These are phyloP conservation scores for Alternaria sp. DNA, from an alignment of 2,329 filamentous ascomycete genomes.

Conservation along the genomic window DNA sequence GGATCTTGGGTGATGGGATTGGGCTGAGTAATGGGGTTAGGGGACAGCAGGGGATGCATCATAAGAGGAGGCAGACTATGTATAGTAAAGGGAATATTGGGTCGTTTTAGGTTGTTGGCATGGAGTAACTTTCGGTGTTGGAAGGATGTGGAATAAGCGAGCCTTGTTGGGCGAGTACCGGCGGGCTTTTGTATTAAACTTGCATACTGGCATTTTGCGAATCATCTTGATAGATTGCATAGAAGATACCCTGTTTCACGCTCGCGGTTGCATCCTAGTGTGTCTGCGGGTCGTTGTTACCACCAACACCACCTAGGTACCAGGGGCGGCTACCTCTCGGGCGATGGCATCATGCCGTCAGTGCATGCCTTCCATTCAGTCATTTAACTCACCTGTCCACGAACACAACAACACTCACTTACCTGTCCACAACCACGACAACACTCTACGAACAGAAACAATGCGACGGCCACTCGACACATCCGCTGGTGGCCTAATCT, in stretches of 20 bases:
- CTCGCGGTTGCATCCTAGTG: background rate
- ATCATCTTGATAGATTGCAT: background rate
- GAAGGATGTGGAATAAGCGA: background rate
- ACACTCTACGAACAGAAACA: background rate
- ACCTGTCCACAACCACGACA: background rate
- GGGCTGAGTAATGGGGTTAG: conserved; percentile 11
- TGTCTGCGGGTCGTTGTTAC: background rate
- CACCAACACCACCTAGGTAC: background rate
- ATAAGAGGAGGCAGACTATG: conserved; percentile 41
- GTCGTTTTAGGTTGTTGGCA: conserved; percentile 26
- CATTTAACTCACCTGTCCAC: background rate
- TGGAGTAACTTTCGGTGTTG: background rate
- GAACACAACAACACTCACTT: background rate
- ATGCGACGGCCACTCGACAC: background rate
- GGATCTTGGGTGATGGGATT: conserved; percentile 26
- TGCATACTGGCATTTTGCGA: background rate
- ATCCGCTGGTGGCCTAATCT: background rate
- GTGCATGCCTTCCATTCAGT: background rate
- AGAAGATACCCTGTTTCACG: background rate
- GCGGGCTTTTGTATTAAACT: too few species aligned
- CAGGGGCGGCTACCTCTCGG: background rate
- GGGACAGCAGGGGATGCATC: background rate
- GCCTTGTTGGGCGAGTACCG: background rate
- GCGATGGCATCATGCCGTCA: background rate
- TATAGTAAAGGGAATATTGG: conserved; percentile 43